phyloP scores from a whole-genome alignment of 148 eudicot genomes.

The Camellia lanceoleosa region DNA sequence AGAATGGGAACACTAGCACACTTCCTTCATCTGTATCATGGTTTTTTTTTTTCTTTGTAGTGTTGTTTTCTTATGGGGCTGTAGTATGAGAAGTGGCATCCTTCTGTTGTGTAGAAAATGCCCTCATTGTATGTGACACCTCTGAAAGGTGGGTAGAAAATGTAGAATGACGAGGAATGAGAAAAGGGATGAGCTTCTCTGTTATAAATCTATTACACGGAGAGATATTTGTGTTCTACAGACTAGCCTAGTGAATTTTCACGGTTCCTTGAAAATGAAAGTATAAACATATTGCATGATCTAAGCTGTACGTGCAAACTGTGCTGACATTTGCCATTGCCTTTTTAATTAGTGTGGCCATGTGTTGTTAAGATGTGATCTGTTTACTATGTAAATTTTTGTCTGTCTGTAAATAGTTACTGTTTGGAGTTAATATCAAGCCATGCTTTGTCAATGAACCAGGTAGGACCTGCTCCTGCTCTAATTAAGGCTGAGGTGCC shows the following conservation, averaged over 20 bases:
- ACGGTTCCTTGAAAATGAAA: background rate
- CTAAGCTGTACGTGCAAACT: background rate
- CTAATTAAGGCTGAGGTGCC: constrained; percentile 86
- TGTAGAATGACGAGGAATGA: background rate
- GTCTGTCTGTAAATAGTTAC: background rate
- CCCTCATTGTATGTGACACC: too few relatives aligned
- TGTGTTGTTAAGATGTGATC: background rate
- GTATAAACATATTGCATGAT: background rate
- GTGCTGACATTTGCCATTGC: background rate
- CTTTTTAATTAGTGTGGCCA: background rate
- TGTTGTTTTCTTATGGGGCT: background rate
- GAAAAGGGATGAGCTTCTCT: background rate
- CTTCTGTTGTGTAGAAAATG: background rate
- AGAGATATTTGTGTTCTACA: background rate
- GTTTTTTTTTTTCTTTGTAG: background rate
- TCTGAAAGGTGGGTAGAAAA: too few relatives aligned
- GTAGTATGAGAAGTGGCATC: background rate
- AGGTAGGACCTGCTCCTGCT: constrained; percentile 68
- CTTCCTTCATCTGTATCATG: background rate
- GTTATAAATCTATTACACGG: background rate
- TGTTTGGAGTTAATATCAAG: background rate
- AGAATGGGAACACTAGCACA: background rate
- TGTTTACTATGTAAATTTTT: background rate
- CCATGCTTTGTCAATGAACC: constrained; percentile 14
- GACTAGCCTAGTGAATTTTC: background rate